Conservation (phyloP, 176 grass and related monocot species). For the Phragmites australis region DNA sequence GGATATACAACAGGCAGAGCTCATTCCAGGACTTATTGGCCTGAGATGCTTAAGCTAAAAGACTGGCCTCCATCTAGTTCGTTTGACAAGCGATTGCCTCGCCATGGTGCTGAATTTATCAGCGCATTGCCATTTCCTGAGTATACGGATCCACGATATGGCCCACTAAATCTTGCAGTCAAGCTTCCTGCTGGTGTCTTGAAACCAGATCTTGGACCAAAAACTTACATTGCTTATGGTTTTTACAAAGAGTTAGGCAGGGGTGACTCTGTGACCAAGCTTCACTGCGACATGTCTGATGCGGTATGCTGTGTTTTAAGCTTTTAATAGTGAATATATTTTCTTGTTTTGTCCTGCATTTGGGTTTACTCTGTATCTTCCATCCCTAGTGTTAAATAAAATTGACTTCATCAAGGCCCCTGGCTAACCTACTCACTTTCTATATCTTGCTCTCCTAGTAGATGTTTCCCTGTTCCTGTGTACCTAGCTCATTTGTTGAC, state of each 20-base stretch:
- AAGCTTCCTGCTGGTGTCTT: slow-evolving; percentile 57
- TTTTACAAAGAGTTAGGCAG: slow-evolving; percentile 64
- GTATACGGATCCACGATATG: slow-evolving; percentile 74
- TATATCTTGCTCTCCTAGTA: slow-evolving; percentile 18
- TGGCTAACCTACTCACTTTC: neutral
- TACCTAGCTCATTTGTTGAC: neutral
- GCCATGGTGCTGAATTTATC: slow-evolving; percentile 83
- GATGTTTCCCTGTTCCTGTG: neutral
- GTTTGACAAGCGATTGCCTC: slow-evolving; percentile 74
- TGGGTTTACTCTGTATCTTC: neutral
- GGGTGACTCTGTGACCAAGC: slow-evolving; percentile 86
- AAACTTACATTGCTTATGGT: slow-evolving; percentile 81
- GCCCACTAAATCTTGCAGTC: slow-evolving; percentile 73
- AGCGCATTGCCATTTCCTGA: slow-evolving; percentile 83
- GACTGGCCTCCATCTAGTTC: slow-evolving; percentile 75
- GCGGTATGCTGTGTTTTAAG: slow-evolving; percentile 54
- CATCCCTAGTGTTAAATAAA: neutral
- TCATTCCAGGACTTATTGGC: slow-evolving; percentile 49
- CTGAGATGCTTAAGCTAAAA: slow-evolving; percentile 74
- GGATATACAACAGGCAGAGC: slow-evolving; percentile 53
- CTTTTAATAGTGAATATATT: neutral
- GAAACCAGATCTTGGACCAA: slow-evolving; percentile 79
- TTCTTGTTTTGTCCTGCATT: neutral
- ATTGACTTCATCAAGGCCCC: neutral
- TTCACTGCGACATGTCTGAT: slow-evolving; percentile 81